Conservation (phyloP, 2,329 filamentous ascomycete genomes). For the Leptographium lundbergii region DNA sequence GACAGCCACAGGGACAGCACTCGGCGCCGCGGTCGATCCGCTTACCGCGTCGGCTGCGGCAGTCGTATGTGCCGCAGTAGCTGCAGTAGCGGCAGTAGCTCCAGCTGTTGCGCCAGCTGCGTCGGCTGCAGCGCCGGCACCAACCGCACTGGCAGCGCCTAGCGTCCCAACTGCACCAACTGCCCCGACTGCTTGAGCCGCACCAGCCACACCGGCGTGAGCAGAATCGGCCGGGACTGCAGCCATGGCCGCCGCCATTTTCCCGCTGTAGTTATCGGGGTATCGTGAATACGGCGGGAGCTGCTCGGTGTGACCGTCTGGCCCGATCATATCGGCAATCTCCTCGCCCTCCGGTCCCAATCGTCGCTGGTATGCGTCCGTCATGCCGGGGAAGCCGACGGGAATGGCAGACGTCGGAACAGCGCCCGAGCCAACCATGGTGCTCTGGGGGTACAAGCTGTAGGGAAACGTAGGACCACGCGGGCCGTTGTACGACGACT, state of each 20-base stretch:
- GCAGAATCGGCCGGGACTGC: neutral
- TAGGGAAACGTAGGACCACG: constrained; percentile 74
- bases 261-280: constrained; percentile 60
- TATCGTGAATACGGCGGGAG: constrained; percentile 86
- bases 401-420: constrained; percentile 31
- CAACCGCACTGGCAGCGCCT: no score
- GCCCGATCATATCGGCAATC: constrained; percentile 72
- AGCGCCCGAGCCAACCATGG: constrained; percentile 43
- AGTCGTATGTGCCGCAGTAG: neutral
- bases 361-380: constrained; percentile 56
- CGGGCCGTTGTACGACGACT: constrained; percentile 41
- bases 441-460: constrained; percentile 72
- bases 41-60: constrained; percentile 7
- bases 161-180: no score
- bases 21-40: constrained; percentile 1
- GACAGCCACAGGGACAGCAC: neutral
- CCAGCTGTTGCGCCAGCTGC: neutral
- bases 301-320: constrained; percentile 80
- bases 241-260: constrained; percentile 19
- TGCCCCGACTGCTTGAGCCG: neutral
- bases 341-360: constrained; percentile 75
- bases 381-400: constrained; percentile 61
- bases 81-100: neutral
- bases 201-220: neutral
- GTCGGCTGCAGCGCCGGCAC: neutral